phyloP scores from a whole-genome alignment of 768 basidiomycete genomes.

The Kwoniella newhampshirensis region DNA sequence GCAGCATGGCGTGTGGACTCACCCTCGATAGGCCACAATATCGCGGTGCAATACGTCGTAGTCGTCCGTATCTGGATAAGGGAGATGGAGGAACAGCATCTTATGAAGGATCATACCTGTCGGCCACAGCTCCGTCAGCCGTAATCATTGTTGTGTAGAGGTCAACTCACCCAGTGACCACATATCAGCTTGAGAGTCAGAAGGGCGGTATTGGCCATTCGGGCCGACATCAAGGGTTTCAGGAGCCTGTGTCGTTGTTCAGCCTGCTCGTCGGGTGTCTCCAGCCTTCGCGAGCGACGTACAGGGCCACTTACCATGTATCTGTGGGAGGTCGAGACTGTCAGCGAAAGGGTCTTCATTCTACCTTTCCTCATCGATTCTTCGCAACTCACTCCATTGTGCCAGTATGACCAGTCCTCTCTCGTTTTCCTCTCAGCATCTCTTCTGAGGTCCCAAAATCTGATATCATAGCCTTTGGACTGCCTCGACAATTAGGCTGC shows the following conservation, averaged over 20 bases:
- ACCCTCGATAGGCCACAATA: conserved; percentile 75
- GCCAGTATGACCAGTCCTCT: conserved; percentile 88
- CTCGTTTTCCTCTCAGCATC: conserved; percentile 69
- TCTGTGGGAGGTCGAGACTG: conserved; percentile 10
- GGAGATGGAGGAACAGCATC: conserved; percentile 83
- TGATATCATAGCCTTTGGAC: conserved; percentile 89
- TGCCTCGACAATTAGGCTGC: conserved; percentile 44
- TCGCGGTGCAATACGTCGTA: conserved; percentile 70
- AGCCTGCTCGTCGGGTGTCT: not conserved
- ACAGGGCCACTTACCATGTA: conserved; percentile 39
- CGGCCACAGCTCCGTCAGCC: no score
- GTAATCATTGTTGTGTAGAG: no score
- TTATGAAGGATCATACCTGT: conserved; percentile 83
- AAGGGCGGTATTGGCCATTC: conserved; percentile 66
- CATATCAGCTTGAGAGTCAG: conserved; percentile 89
- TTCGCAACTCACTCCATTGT: conserved; percentile 76
- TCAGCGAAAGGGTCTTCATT: no score
- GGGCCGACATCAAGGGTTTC: conserved; percentile 73
- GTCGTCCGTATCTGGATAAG: conserved; percentile 72
- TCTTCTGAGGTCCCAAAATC: conserved; percentile 95
- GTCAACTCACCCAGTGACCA: conserved; percentile 73
- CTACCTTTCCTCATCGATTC: not conserved
- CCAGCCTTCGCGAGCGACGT: not conserved
- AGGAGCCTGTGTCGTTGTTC: conserved; percentile 59
- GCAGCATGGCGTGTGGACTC: no score